Evolutionary conservation across 257 asterid species (phyloP).

Genomic region (Haberlea rhodopensis): DNA sequence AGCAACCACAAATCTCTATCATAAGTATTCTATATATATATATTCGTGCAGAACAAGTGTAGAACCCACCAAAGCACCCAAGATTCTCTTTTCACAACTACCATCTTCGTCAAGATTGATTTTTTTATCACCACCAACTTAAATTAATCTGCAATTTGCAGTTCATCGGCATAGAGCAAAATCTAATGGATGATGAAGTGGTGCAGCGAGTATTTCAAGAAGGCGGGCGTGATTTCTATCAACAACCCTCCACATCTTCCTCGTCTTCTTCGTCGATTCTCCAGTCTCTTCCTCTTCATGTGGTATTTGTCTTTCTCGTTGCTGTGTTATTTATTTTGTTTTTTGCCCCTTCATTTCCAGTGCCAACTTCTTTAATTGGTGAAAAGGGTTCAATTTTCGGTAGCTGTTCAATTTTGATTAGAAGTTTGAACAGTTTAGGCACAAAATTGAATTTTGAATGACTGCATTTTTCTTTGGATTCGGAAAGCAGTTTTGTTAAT

Average conservation of each 20-base stretch:
- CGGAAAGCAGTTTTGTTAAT: constrained; percentile 1
- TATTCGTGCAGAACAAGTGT: constrained; percentile 6
- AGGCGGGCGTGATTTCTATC: constrained; percentile 93
- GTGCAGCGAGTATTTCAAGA: constrained; percentile 87
- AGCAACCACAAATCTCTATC: not conserved
- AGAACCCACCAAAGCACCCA: constrained; percentile 21
- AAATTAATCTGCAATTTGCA: not conserved
- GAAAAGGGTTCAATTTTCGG: not conserved
- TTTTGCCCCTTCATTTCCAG: constrained; percentile 1
- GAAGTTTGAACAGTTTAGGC: constrained; percentile 10
- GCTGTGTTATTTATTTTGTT: not conserved
- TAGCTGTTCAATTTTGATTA: not conserved
- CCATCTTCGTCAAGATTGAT: constrained; percentile 26
- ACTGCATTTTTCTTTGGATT: not conserved
- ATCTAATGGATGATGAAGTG: constrained; percentile 83
- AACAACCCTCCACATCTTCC: constrained; percentile 80
- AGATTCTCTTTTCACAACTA: constrained; percentile 21
- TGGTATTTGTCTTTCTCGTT: constrained; percentile 43
- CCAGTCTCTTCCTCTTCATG: constrained; percentile 92
- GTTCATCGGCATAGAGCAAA: not conserved
- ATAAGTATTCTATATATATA: constrained; percentile 18
- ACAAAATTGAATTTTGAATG: constrained; percentile 10
- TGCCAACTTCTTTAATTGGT: constrained; percentile 9
- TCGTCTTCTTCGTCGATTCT: constrained; percentile 88
- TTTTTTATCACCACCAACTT: constrained; percentile 6